Base-by-base conservation (phyloP, 73 alveolate species). In the Paramecium primaurelia region DNA sequence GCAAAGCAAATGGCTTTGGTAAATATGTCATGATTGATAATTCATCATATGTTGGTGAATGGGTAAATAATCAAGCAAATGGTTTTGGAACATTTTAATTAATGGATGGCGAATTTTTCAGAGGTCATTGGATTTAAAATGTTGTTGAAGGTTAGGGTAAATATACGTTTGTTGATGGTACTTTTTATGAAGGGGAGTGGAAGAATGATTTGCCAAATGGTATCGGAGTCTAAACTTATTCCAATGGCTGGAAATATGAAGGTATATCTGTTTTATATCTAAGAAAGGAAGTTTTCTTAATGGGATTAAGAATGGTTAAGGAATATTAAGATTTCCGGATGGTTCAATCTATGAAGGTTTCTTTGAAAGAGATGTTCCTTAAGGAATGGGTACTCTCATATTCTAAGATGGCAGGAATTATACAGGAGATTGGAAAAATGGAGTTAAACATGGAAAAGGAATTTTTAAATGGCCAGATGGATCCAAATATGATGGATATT, bases 161-260 rank as follows among this genome's bases (percentile, higher is more conserved):
- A 71, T 92, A 92, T 30, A 69, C 54, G 9, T 97, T 73, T 68
- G 94, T 96, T 7, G 98, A 97, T 92, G 99, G 99, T 9, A 95
- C 99, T 28, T 80, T 83, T 37, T 97, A 97, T 92, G 98, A 93
- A 77, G 99, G 99, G 5, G 95, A 96, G 40, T 97, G 99, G 99
- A 94, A 85, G 20, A 83, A 97, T 58, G 97, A 97, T 90, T 64
- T 85, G 60, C 96, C 96, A 96, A 92, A 92, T 92, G 99, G 99
- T 1, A 93, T 58, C 22, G 99, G 99, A 32, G 92, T 85, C 10
- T 95, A 95, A 84, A 68, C 94, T 47, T 98, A 96, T 75, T 45
- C 95, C 4, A 95, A 97, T 37, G 97, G 98, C 30, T 94, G 94
- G 44, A 86, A 18, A n/a, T 97, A 98, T 98, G 97, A 92, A 83